Percentiles rank a stretch among this genome's conserved stretches.
Evolutionary conservation across 192 early-diverging fungal genomes (phyloP).

Genomic region (Rhizophagus prolifer): DNA sequence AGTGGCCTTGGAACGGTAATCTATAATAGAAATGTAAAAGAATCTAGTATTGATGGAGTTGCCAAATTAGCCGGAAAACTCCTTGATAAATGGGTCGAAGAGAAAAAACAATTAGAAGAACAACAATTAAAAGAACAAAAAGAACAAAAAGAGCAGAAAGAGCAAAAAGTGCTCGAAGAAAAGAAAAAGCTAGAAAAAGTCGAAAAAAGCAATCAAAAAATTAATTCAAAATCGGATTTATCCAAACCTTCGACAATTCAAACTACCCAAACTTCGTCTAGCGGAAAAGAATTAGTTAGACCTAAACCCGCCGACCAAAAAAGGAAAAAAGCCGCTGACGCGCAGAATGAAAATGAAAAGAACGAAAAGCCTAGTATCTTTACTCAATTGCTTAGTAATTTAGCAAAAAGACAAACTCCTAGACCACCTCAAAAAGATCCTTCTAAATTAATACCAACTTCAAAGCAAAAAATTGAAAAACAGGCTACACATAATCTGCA

Average conservation of each 20-base stretch:
- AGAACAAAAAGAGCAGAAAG: too few species aligned
- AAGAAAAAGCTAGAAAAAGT: not conserved
- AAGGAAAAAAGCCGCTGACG: not conserved
- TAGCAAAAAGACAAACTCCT: not conserved
- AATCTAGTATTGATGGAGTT: not conserved
- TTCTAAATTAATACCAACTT: not conserved
- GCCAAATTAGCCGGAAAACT: not conserved
- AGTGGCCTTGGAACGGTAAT: slow-evolving; percentile 9
- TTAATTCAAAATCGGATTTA: not conserved
- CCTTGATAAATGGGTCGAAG: slow-evolving; percentile 9
- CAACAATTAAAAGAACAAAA: not conserved
- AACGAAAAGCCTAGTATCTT: not conserved
- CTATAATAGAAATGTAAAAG: slow-evolving; percentile 6
- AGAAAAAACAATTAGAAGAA: not conserved
- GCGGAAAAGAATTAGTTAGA: not conserved
- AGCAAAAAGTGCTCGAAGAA: not conserved
- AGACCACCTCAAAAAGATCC: not conserved
- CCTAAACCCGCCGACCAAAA: not conserved
- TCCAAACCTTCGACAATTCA: not conserved
- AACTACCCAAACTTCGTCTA: not conserved
- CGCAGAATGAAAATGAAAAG: not conserved
- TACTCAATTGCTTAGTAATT: not conserved
- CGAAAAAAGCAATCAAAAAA: not conserved
- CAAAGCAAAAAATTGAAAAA: not conserved
- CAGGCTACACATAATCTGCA: not conserved